These are phyloP conservation scores for Saccharomyces kudriavzevii DNA, from an alignment of 805 yeast genomes.

Conservation along the genomic window DNA sequence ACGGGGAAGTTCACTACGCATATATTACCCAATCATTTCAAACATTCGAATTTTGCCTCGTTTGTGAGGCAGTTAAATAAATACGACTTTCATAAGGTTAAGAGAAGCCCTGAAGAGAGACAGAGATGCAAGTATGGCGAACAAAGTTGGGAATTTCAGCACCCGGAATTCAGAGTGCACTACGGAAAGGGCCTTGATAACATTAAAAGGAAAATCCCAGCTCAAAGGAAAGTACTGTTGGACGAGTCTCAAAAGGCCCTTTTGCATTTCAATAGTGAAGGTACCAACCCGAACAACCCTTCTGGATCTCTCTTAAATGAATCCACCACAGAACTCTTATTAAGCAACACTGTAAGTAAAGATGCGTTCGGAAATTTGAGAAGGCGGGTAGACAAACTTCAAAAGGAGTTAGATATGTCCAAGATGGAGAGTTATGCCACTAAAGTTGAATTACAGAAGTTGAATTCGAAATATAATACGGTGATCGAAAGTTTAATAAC, in stretches of 20 bases:
- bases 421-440: slow-evolving; percentile 20
- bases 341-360: slow-evolving; percentile 21
- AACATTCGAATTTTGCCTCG: slow-evolving; percentile 88
- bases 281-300: slow-evolving; percentile 4
- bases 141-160: slow-evolving; percentile 90
- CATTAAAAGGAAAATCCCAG: slow-evolving; percentile 76
- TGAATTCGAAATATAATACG: slow-evolving; percentile 54
- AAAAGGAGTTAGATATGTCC: slow-evolving; percentile 18
- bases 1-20: slow-evolving; percentile 85
- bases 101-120: slow-evolving; percentile 57
- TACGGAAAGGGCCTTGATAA: slow-evolving; percentile 75
- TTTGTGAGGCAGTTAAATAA: slow-evolving; percentile 94
- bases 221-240: slow-evolving; percentile 36
- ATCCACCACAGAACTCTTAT: slow-evolving; percentile 12
- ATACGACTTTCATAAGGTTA: slow-evolving; percentile 95
- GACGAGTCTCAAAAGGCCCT: slow-evolving; percentile 11
- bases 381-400: slow-evolving; percentile 29
- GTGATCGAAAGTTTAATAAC: slow-evolving; percentile 54
- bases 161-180: slow-evolving; percentile 75
- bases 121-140: slow-evolving; percentile 53
- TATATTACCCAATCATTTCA: slow-evolving; percentile 85
- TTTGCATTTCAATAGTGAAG: neutral
- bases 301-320: slow-evolving; percentile 6
- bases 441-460: slow-evolving; percentile 32
- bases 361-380: slow-evolving; percentile 27